Percentiles rank a stretch among this genome's conserved stretches.
phyloP scores from a whole-genome alignment of 495 filamentous ascomycete genomes.

The Clavariopsis aquatica region DNA sequence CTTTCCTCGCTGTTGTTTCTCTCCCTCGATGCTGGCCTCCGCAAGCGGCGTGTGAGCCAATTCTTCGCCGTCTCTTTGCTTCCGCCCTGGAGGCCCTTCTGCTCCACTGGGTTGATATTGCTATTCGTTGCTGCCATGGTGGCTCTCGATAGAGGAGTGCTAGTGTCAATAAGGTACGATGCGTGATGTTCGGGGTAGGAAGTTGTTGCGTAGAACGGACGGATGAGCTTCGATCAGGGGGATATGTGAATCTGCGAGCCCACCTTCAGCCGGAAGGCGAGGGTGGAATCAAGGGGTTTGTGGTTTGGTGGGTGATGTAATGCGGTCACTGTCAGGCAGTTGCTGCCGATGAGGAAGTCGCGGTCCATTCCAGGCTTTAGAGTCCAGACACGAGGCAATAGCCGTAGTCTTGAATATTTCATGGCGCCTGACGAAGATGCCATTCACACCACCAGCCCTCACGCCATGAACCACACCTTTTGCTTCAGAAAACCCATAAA shows the following conservation, averaged over 20 bases:
- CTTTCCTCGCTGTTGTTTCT: background rate
- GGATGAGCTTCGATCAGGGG: background rate
- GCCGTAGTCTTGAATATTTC: too few species aligned
- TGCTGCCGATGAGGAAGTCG: too few species aligned
- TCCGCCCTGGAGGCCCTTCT: background rate
- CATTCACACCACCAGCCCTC: too few species aligned
- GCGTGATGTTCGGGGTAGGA: conserved; percentile 13
- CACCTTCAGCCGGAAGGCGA: background rate
- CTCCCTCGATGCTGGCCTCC: background rate
- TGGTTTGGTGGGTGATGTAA: background rate
- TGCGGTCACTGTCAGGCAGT: too few species aligned
- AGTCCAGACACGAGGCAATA: too few species aligned
- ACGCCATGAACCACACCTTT: too few species aligned
- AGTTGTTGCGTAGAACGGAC: background rate
- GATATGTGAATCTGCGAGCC: background rate
- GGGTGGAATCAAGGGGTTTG: background rate
- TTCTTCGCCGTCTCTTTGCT: conserved; percentile 18
- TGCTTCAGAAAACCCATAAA: too few species aligned
- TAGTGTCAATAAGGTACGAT: conserved; percentile 7
- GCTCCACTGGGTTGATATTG: conserved; percentile 9
- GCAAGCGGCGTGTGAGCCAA: conserved; percentile 22
- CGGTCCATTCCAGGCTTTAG: too few species aligned
- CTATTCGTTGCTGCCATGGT: conserved; percentile 23
- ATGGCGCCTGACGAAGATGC: too few species aligned
- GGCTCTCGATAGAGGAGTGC: conserved; percentile 11